A percentile compares a stretch with the other conserved stretches of the same genome.
Evolutionary conservation across 169 alveolate genomes (phyloP).

Genomic region (Theileria orientalis): DNA sequence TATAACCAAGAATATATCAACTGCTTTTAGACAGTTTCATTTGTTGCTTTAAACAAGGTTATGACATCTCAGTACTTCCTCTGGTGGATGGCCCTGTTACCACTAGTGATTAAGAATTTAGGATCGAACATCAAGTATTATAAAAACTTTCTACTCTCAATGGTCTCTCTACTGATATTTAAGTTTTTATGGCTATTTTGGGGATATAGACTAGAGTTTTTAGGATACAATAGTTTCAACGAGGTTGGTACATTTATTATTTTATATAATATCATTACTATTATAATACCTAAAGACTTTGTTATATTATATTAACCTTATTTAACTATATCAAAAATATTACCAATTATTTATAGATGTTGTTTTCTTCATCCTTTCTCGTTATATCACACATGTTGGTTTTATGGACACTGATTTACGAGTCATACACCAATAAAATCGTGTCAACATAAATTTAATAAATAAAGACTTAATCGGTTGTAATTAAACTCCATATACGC

Average conservation of each 20-base stretch:
- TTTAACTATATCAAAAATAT: no score
- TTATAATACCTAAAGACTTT: no score
- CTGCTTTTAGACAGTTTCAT: constrained; percentile 40
- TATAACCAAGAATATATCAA: neutral
- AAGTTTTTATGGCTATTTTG: constrained; percentile 47
- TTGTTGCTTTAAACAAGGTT: constrained; percentile 62
- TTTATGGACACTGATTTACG: constrained; percentile 29
- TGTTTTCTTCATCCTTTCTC: constrained; percentile 37
- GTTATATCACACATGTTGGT: constrained; percentile 44
- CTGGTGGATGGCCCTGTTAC: constrained; percentile 67
- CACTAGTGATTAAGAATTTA: constrained; percentile 38
- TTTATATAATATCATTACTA: neutral
- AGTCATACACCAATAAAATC: neutral
- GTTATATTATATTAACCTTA: no score
- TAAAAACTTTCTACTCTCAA: neutral
- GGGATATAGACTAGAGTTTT: constrained; percentile 49
- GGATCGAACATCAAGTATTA: neutral
- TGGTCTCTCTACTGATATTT: constrained; percentile 10
- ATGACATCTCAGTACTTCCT: constrained; percentile 61
- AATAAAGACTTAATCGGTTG: neutral
- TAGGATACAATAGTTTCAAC: constrained; percentile 40
- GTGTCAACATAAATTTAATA: neutral
- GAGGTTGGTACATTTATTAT: constrained; percentile 11
- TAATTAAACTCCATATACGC: neutral
- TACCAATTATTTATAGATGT: constrained; percentile 39